phyloP scores from a whole-genome alignment of 2,329 filamentous ascomycete species.

The Diplodia intermedia region DNA sequence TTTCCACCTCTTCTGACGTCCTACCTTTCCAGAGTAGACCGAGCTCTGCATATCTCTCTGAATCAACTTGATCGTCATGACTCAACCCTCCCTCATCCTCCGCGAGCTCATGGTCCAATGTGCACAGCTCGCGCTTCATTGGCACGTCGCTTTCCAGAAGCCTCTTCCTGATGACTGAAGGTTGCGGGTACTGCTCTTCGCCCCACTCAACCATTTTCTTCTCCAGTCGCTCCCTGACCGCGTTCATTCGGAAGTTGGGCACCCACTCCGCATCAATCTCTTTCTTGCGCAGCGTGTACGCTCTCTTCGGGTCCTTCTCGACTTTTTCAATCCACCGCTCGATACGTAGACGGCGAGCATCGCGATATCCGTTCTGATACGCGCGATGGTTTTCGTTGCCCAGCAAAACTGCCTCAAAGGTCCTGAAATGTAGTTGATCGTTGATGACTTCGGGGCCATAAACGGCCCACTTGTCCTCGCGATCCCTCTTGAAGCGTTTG shows the following conservation, averaged over 20 bases:
- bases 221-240: conserved; percentile 1
- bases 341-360: conserved; percentile 12
- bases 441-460: conserved; percentile 1
- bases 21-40: conserved; percentile 11
- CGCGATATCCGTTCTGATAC: conserved; percentile 15
- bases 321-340: not conserved
- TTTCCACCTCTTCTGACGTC: conserved; percentile 2
- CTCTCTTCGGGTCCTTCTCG: not conserved
- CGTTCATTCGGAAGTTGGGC: conserved; percentile 18
- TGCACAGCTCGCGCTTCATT: conserved; percentile 9
- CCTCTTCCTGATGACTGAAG: not conserved
- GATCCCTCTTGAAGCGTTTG: conserved; percentile 3
- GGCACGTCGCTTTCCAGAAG: conserved; percentile 10
- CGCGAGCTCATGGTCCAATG: not conserved
- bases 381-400: conserved; percentile 18
- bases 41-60: not conserved
- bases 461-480: conserved; percentile 4
- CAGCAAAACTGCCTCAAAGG: conserved; percentile 10
- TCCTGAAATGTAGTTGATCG: conserved; percentile 8
- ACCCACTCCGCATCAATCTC: conserved; percentile 14
- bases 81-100: not conserved
- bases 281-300: conserved; percentile 1
- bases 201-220: conserved; percentile 16
- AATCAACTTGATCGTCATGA: not conserved
- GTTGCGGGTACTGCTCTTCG: not conserved